These are phyloP conservation scores for Allium sativum DNA, from an alignment of 106 monocot species.

Conservation along the genomic window DNA sequence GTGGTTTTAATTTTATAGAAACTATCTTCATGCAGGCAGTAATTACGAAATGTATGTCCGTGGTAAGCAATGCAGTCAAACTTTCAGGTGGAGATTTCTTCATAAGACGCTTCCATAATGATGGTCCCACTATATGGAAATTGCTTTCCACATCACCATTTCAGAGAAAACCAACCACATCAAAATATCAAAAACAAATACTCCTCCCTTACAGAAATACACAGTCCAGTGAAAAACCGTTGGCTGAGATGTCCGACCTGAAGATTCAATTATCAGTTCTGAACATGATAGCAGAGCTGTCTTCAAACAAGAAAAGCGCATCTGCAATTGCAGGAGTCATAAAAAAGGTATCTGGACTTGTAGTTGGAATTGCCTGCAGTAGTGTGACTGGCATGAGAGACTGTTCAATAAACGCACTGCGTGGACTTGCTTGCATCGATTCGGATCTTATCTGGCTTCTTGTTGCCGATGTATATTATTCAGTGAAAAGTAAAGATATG, in stretches of 20 bases:
- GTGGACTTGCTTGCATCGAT: slow-evolving; percentile 62
- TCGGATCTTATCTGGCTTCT: slow-evolving; percentile 87
- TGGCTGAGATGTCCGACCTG: slow-evolving; percentile 63
- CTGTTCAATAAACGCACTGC: slow-evolving; percentile 51
- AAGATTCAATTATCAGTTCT: slow-evolving; percentile 69
- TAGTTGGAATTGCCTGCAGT: slow-evolving; percentile 80
- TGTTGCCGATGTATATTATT: slow-evolving; percentile 70
- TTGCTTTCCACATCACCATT: slow-evolving; percentile 48
- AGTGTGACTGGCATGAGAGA: slow-evolving; percentile 38
- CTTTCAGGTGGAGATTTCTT: slow-evolving; percentile 83
- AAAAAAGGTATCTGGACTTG: slow-evolving; percentile 72
- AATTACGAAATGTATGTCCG: slow-evolving; percentile 48
- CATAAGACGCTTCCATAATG: slow-evolving; percentile 66
- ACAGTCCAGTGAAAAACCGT: slow-evolving; percentile 29
- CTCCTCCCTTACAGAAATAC: slow-evolving; percentile 61
- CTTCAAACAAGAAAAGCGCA: slow-evolving; percentile 43
- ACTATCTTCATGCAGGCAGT: slow-evolving; percentile 31
- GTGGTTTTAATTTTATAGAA: no score
- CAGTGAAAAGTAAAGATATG: slow-evolving; percentile 30
- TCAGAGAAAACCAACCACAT: slow-evolving; percentile 19
- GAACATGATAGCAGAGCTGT: slow-evolving; percentile 63
- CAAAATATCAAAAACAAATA: slow-evolving; percentile 26
- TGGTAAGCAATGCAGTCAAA: slow-evolving; percentile 40
- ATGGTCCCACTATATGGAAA: slow-evolving; percentile 66
- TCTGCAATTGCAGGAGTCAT: slow-evolving; percentile 56